phyloP scores from a whole-genome alignment of 192 early-diverging fungal species.

The Rhizoclosmatium globosum region DNA sequence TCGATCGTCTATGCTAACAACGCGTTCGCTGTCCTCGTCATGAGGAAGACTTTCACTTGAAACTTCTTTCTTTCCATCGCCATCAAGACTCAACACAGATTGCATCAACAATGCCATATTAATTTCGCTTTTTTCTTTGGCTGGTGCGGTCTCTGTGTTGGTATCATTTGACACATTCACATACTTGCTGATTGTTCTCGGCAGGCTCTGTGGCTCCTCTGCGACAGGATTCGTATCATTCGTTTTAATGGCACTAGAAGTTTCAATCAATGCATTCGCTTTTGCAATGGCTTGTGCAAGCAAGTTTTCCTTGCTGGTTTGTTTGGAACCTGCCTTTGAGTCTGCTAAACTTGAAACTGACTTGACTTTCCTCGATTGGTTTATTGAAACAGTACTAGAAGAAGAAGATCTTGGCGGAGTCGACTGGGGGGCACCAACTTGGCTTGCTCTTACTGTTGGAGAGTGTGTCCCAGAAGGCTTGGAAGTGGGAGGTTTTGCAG shows the following conservation, averaged over 20 bases:
- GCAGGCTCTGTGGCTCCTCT: neutral
- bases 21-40: neutral
- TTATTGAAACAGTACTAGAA: slow-evolving; percentile 1
- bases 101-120: slow-evolving; percentile 25
- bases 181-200: neutral
- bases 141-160: neutral
- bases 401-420: neutral
- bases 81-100: slow-evolving; percentile 19
- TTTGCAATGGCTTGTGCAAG: slow-evolving; percentile 6
- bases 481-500: neutral
- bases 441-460: neutral
- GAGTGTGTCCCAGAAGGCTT: neutral
- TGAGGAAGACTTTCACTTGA: neutral
- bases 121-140: neutral
- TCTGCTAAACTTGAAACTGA: neutral
- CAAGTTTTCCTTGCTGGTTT: neutral
- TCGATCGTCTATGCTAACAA: neutral
- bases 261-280: neutral
- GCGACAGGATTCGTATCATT: neutral
- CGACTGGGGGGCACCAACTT: neutral
- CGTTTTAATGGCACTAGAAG: neutral
- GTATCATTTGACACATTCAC: neutral
- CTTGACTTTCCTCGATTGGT: slow-evolving; percentile 13
- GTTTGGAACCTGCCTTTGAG: neutral
- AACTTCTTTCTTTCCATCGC: neutral